Conservation (phyloP, 106 monocot genomes). For the Gastrodia elata region DNA sequence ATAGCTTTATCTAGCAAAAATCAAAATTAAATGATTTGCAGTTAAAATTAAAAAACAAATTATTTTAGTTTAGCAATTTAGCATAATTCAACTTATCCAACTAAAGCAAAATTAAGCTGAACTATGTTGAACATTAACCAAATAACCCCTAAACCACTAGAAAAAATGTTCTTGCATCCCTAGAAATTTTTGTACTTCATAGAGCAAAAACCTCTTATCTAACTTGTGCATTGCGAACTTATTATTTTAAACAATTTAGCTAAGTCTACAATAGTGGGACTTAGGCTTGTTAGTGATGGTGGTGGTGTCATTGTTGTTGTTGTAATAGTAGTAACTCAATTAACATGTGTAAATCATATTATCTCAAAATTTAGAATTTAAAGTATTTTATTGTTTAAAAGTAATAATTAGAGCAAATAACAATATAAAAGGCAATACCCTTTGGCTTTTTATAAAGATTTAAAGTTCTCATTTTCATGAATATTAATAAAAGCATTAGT, state of each 20-base stretch:
- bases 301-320: too few species aligned
- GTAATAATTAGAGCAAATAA: not conserved
- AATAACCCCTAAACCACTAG: not conserved
- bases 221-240: too few species aligned
- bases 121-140: too few species aligned
- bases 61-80: too few species aligned
- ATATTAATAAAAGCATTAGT: not conserved
- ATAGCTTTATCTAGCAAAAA: too few species aligned
- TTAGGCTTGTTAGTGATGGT: not conserved
- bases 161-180: not conserved
- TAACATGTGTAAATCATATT: not conserved
- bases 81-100: too few species aligned
- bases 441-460: not conserved
- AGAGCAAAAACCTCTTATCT: not conserved
- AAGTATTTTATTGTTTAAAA: not conserved
- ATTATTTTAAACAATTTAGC: too few species aligned
- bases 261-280: not conserved
- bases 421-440: not conserved
- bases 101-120: too few species aligned
- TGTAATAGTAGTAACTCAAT: not conserved
- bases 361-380: not conserved
- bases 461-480: not conserved
- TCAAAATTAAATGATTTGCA: too few species aligned
- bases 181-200: not conserved
- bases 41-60: too few species aligned